Conservation (phyloP, 108 stramenopile genomes). For the Fistulifera solaris region DNA sequence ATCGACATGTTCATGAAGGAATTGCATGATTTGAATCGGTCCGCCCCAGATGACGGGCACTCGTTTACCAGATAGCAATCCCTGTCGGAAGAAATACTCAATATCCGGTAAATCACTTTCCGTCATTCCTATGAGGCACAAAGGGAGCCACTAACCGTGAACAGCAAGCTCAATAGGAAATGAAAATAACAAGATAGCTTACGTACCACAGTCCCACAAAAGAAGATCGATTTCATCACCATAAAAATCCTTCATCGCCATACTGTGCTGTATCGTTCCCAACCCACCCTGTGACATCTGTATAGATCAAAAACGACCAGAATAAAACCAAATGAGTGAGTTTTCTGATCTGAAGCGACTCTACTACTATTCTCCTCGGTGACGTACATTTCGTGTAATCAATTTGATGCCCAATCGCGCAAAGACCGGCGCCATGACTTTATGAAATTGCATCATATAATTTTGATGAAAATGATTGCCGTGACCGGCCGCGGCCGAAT, state of each 20-base stretch:
- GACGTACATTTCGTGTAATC: slow-evolving; percentile 35
- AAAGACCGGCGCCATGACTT: slow-evolving; percentile 51
- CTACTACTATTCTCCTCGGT: too few species aligned
- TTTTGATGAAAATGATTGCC: slow-evolving; percentile 73
- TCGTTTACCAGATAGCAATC: slow-evolving; percentile 35
- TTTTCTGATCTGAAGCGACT: too few species aligned
- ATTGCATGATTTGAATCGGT: slow-evolving; percentile 45
- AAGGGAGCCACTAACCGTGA: too few species aligned
- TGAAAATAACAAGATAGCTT: background rate
- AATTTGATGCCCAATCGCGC: slow-evolving; percentile 47
- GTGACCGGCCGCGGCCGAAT: slow-evolving; percentile 54
- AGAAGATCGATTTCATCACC: slow-evolving; percentile 49
- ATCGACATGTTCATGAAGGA: slow-evolving; percentile 58
- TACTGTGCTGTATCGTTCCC: slow-evolving; percentile 20
- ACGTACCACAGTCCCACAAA: slow-evolving; percentile 35
- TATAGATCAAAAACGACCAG: too few species aligned
- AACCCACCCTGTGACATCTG: slow-evolving; percentile 16
- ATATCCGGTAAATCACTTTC: slow-evolving; percentile 8
- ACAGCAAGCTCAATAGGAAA: too few species aligned
- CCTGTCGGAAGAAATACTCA: slow-evolving; percentile 68
- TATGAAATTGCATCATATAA: slow-evolving; percentile 52
- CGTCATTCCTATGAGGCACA: background rate
- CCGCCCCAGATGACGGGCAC: slow-evolving; percentile 63
- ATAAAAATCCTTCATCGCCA: slow-evolving; percentile 36
- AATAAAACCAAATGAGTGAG: too few species aligned